Percentiles rank a stretch among this genome's conserved stretches.
phyloP scores from a whole-genome alignment of 148 eudicot species.

The Rhododendron vialii region DNA sequence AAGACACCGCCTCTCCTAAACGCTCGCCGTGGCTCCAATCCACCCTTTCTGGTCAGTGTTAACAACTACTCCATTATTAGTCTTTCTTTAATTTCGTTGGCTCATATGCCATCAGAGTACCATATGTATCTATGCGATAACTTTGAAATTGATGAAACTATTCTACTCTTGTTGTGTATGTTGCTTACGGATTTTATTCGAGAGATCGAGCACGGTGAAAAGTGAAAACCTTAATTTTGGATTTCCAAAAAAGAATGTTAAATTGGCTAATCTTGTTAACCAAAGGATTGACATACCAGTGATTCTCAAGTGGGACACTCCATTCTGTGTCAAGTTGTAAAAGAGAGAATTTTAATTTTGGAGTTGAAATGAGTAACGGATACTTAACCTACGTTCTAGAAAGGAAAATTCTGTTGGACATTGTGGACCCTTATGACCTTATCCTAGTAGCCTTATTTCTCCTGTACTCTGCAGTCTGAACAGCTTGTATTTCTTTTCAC shows the following conservation, averaged over 20 bases:
- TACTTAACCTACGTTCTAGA: background rate
- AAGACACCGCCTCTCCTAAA: slow-evolving; percentile 20
- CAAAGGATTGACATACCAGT: background rate
- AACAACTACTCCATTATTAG: background rate
- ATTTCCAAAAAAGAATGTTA: background rate
- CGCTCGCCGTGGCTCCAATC: slow-evolving; percentile 74
- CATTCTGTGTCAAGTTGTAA: background rate
- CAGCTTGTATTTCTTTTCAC: background rate
- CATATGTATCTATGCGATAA: background rate
- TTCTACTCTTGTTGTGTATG: background rate
- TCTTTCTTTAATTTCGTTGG: background rate
- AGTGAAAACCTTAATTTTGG: background rate
- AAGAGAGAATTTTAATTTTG: background rate
- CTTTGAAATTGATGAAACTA: background rate
- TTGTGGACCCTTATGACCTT: background rate
- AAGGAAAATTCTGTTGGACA: background rate
- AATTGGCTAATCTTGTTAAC: background rate
- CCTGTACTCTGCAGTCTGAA: background rate
- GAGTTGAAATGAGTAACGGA: background rate
- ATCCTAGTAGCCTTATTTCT: background rate
- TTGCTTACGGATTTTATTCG: background rate
- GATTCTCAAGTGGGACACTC: background rate
- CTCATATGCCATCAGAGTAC: background rate
- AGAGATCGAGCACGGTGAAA: background rate
- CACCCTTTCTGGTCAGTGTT: slow-evolving; percentile 52